Conservation (phyloP, 768 basidiomycete genomes). For the Macrolepiota albuminosa region DNA sequence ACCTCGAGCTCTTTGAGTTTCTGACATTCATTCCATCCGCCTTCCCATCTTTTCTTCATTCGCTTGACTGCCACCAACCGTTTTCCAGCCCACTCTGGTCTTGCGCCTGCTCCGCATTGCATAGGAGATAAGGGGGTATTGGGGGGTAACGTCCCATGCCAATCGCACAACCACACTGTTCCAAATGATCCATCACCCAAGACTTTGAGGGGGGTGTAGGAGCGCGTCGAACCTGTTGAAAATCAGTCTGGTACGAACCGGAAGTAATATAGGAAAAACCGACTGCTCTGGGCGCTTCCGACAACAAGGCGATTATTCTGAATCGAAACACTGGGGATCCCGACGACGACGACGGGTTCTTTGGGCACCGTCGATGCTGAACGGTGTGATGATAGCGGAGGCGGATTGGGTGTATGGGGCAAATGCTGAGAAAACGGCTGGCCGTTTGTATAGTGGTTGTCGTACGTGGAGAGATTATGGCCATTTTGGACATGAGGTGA, state of each 20-base stretch:
- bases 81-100: slow-evolving; percentile 93
- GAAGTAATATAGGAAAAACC: slow-evolving; percentile 25
- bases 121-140: slow-evolving; percentile 89
- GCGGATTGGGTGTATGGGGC: slow-evolving; percentile 25
- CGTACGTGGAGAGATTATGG: slow-evolving; percentile 33
- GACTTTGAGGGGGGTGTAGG: slow-evolving; percentile 93
- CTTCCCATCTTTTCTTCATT: slow-evolving; percentile 98
- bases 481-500: slow-evolving; percentile 42
- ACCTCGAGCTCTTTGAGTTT: slow-evolving; percentile 94
- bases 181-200: slow-evolving; percentile 99
- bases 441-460: slow-evolving; percentile 25
- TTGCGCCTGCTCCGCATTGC: slow-evolving; percentile 90
- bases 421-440: slow-evolving; percentile 26
- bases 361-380: slow-evolving; percentile 33
- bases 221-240: slow-evolving; percentile 69
- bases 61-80: slow-evolving; percentile 94
- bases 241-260: slow-evolving; percentile 8
- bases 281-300: slow-evolving; percentile 68
- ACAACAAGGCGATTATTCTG: slow-evolving; percentile 65
- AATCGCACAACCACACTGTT: slow-evolving; percentile 98
- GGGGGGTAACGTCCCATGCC: slow-evolving; percentile 93
- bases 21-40: slow-evolving; percentile 97
- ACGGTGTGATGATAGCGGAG: slow-evolving; percentile 23
- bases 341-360: slow-evolving; percentile 63
- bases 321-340: slow-evolving; percentile 74